Base-by-base conservation (phyloP, 2,329 filamentous ascomycete species). In the Ophiocordyceps australis region DNA sequence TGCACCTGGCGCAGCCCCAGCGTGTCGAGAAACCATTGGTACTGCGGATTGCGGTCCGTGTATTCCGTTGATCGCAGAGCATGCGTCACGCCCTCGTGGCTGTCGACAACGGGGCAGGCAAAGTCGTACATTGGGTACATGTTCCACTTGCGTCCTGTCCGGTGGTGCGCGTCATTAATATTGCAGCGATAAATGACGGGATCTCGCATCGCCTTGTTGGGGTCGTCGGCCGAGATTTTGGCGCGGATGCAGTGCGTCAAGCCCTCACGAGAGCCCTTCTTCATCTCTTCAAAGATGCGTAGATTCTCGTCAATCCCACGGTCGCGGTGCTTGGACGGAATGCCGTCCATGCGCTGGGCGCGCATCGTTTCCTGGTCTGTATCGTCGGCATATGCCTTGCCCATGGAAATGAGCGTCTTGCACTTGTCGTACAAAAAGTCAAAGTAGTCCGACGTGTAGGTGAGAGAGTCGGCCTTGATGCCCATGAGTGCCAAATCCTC, bases 131-230 rank as follows among this genome's bases (percentile, higher is more conserved):
- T 86, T 18, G 79, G 79, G 52, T 86, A 86, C 45, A 82, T 75
- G 55, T 85, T 86, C 77, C 79, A 86, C 33, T 62, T 70, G 30
- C 59, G 66, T 17, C 79, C 79, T 2, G 80, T 89, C 38, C 80
- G 72, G 56, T 89, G 80, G 49, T 89, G 78, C 13, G 60, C 39
- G 24, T 60, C 57, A 30, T 62, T 60, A 32, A 59, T 41, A 46
- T 92, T 93, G 38, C 83, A 94, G 37, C 89, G 75, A 63, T 94
- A 95, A 50, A 98, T 91, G 51, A 95, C 85, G 9, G 89, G 89
- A 50, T 98, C 89, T 36, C 89, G 70, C 68, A 95, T 74, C 27
- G 89, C 82, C 55, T 92, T 92, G 62, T 98, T 95, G 36, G 78
- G 78, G 54, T 89, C 78, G 50, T 92, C 80, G 38, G 79, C 70